Evolutionary conservation across 331 rosid species (phyloP).

Genomic region (Pyracantha coccinea): DNA sequence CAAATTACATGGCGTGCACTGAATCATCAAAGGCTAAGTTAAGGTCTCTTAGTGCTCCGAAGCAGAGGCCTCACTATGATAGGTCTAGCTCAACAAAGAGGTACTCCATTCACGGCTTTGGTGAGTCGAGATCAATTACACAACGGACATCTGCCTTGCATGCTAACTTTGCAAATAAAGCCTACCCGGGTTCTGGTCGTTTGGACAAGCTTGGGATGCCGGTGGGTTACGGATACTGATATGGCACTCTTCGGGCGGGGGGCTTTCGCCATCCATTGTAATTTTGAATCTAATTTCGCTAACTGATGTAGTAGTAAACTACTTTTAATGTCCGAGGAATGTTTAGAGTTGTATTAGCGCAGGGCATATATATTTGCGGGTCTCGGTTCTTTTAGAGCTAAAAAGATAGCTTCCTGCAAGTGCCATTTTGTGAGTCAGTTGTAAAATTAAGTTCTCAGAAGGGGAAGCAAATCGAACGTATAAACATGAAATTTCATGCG

Average conservation of each 20-base stretch:
- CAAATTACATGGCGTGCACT: slow-evolving; percentile 76
- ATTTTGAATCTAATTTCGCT: slow-evolving; percentile 28
- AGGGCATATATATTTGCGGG: not conserved
- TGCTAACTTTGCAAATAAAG: slow-evolving; percentile 47
- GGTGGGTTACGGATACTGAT: slow-evolving; percentile 37
- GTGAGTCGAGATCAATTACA: slow-evolving; percentile 24
- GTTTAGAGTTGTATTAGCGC: not conserved
- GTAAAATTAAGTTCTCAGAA: not conserved
- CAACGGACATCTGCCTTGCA: slow-evolving; percentile 45
- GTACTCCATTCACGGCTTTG: slow-evolving; percentile 32
- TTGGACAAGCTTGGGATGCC: slow-evolving; percentile 94
- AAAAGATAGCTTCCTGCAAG: not conserved
- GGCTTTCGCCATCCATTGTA: not conserved
- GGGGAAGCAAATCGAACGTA: not conserved
- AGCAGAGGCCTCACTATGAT: slow-evolving; percentile 61
- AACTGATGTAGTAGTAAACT: slow-evolving; percentile 13
- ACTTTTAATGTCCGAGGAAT: not conserved
- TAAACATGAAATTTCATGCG: not conserved
- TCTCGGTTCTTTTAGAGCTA: not conserved
- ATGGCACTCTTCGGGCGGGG: not conserved
- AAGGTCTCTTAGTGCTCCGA: slow-evolving; percentile 72
- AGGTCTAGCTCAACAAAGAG: slow-evolving; percentile 54
- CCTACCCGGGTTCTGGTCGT: slow-evolving; percentile 83
- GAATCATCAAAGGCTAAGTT: slow-evolving; percentile 72
- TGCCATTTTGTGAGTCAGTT: not conserved